Percentiles rank a stretch among this genome's conserved stretches.
phyloP scores from a whole-genome alignment of 371 early-diverging fungal species.

The Mucor mucedo region DNA sequence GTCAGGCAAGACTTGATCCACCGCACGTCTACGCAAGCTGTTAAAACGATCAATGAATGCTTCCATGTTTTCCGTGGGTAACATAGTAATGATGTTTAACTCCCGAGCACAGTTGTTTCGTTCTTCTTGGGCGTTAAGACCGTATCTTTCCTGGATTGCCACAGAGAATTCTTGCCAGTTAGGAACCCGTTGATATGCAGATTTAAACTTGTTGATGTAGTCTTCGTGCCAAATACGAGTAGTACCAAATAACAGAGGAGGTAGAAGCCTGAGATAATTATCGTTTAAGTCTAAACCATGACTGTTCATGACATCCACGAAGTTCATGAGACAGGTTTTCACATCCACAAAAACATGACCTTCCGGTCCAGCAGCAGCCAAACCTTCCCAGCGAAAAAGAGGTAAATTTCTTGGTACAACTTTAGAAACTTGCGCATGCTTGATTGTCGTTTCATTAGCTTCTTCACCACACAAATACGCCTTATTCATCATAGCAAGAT shows the following conservation, averaged over 20 bases:
- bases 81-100: neutral
- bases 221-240: conserved; percentile 10
- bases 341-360: no score
- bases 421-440: no score
- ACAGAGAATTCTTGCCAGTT: no score
- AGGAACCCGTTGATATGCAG: no score
- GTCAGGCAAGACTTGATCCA: no score
- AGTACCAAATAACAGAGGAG: conserved; percentile 1
- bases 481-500: no score
- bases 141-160: no score
- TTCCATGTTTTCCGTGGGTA: neutral
- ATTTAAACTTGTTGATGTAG: neutral
- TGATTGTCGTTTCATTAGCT: no score
- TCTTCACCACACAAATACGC: no score
- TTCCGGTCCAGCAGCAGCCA: conserved; percentile 7
- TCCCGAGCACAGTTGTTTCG: neutral
- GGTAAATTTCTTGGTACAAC: conserved; percentile 5
- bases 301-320: conserved; percentile 14
- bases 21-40: conserved; percentile 9
- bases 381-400: conserved; percentile 16
- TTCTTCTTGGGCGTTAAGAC: neutral
- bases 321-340: conserved; percentile 3
- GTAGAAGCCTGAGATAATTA: conserved; percentile 10
- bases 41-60: conserved; percentile 14
- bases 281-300: neutral